Evolutionary conservation across 108 stramenopile species (phyloP).

Genomic region (Nannochloropsis oceanica): DNA sequence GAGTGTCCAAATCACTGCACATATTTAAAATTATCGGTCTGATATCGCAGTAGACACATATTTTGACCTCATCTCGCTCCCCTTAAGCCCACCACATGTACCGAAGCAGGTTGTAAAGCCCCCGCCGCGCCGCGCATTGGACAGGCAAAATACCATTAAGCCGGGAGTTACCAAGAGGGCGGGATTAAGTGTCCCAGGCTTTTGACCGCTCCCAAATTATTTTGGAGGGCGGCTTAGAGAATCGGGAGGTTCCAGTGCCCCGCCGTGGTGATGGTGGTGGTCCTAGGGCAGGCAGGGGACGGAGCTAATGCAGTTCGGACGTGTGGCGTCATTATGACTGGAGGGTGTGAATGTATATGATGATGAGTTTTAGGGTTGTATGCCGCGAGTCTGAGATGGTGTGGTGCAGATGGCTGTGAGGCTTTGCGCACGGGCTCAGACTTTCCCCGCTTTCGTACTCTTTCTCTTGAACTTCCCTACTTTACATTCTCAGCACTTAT

Average conservation of each 20-base stretch:
- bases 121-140: background rate
- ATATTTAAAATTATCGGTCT: too few relatives aligned
- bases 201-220: background rate
- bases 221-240: background rate
- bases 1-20: too few relatives aligned
- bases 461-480: too few relatives aligned
- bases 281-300: background rate
- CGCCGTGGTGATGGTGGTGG: background rate
- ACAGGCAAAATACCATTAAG: background rate
- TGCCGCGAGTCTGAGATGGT: too few relatives aligned
- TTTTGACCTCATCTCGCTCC: too few relatives aligned
- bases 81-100: background rate
- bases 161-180: background rate
- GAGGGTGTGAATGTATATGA: too few relatives aligned
- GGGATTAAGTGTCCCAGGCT: background rate
- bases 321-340: background rate
- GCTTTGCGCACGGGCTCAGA: too few relatives aligned
- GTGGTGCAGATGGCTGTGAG: too few relatives aligned
- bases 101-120: background rate
- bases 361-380: too few relatives aligned
- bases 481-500: too few relatives aligned
- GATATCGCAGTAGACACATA: too few relatives aligned
- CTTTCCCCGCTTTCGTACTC: too few relatives aligned
- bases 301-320: background rate
- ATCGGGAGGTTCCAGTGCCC: background rate